phyloP scores from a whole-genome alignment of 108 stramenopile genomes.

The Bacterosira constricta region DNA sequence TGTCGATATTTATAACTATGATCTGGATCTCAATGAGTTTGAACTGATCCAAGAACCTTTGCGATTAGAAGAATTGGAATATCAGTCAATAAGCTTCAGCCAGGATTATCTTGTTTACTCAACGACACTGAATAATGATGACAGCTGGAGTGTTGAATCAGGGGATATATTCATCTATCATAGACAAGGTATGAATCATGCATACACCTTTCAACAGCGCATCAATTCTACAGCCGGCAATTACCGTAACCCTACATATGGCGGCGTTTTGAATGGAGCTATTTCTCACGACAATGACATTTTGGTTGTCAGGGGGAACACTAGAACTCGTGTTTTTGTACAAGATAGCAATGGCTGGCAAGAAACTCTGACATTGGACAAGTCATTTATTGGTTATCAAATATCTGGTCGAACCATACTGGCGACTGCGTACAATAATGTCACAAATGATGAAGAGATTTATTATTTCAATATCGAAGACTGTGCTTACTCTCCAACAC shows the following conservation, averaged over 20 bases:
- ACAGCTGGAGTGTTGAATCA: neutral
- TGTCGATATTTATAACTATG: neutral
- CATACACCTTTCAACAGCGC: neutral
- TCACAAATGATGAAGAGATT: neutral
- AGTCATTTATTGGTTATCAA: neutral
- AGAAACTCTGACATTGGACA: neutral
- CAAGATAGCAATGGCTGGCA: neutral
- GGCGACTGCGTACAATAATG: neutral
- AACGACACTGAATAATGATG: neutral
- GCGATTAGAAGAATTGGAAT: neutral
- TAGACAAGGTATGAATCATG: neutral
- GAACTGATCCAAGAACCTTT: neutral
- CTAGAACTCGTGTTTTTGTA: neutral
- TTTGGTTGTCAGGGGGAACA: neutral
- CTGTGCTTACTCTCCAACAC: neutral
- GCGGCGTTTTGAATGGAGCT: neutral
- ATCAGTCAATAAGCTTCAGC: neutral
- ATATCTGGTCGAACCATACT: neutral
- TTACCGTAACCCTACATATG: too few species aligned
- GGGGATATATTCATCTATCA: neutral
- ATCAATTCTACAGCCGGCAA: neutral
- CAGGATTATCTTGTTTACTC: slow-evolving; percentile 1
- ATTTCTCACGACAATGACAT: neutral
- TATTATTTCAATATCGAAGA: neutral
- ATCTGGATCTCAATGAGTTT: neutral